Conservation (phyloP, 495 filamentous ascomycete genomes). For the Hypoxylon lienhwacheense region DNA sequence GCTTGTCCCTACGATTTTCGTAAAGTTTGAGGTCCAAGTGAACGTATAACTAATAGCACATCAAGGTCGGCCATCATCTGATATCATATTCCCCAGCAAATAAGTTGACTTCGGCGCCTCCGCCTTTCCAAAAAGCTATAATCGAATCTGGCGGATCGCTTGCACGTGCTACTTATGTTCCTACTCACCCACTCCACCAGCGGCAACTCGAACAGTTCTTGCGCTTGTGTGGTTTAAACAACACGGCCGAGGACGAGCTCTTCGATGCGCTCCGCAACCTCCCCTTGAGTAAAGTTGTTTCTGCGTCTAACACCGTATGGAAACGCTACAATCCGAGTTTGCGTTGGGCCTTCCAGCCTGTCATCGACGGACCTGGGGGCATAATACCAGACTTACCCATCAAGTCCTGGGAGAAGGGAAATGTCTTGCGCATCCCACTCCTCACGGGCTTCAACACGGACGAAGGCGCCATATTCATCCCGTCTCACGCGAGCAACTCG, state of each 20-base stretch:
- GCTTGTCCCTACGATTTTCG: neutral
- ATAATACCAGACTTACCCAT: conserved; percentile 60
- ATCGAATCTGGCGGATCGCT: conserved; percentile 65
- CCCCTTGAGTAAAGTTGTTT: conserved; percentile 48
- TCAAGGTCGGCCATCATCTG: conserved; percentile 65
- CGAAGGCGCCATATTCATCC: conserved; percentile 64
- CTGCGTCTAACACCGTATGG: conserved; percentile 56
- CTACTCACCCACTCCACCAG: conserved; percentile 59
- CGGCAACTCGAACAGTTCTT: conserved; percentile 64
- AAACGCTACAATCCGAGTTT: conserved; percentile 56
- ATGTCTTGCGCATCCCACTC: conserved; percentile 61
- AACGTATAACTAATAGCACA: conserved; percentile 7
- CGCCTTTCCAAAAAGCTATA: conserved; percentile 63
- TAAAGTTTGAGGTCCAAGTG: neutral
- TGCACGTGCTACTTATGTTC: conserved; percentile 60
- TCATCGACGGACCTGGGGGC: conserved; percentile 59
- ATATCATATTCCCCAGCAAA: conserved; percentile 50
- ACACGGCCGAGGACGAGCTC: conserved; percentile 48
- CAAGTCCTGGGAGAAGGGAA: conserved; percentile 54
- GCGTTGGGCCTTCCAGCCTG: conserved; percentile 69
- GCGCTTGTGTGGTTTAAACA: conserved; percentile 43
- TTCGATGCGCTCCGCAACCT: conserved; percentile 56
- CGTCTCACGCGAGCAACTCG: conserved; percentile 45
- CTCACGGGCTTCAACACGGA: conserved; percentile 68
- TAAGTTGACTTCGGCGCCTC: conserved; percentile 31